Base-by-base conservation (phyloP, 257 asterid genomes). In the Rubia yunnanensis region DNA sequence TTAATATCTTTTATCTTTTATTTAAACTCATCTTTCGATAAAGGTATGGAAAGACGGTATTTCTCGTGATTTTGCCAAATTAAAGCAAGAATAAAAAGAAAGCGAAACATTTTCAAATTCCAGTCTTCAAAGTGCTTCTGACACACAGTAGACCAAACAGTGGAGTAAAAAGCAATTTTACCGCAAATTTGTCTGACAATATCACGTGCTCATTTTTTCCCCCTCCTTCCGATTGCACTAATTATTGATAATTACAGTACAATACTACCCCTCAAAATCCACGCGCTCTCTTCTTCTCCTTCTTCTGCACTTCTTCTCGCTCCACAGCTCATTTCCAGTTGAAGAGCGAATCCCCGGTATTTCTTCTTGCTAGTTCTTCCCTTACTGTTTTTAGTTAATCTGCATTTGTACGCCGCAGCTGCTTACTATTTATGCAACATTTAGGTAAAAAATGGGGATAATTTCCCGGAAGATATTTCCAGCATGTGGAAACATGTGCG, bases 401-500 rank as follows among this genome's bases (percentile, higher is more conserved):
- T 44, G 66, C 27, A 50, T 44, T 44, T 44, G 0, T 44, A 20
- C 17, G 52, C 52, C 17, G n/a, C n/a, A 22, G 34, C 30, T 49
- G 59, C 50, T 64, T 65, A 59, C 38, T 63, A 34, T 31, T 50
- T 5, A 15, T 44, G 52, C 13, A 2, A 39, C 31, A 23, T 69
- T 30, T 30, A 80, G 95, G 81, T 44, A 0, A 65, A 75, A 75
- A 77, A 77, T 94, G 99, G 99, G 99, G 53, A 80, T 84, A 9
- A 86, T 94, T 81, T 94, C 97, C 64, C 89, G 97, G 55, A 90
- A 90, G 81, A 46, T 94, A 59, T 88, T 90, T 80, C 99, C 99
- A 49, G 99, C 92, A 76, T 94, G 99, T 76, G 99, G 82, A 86
- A 90, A 87, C 79, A 88, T 94, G 97, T 94, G 99, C 72, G 84